Evolutionary conservation across 352 stramenopile genomes (phyloP).

Genomic region (Phytophthora pisi): DNA sequence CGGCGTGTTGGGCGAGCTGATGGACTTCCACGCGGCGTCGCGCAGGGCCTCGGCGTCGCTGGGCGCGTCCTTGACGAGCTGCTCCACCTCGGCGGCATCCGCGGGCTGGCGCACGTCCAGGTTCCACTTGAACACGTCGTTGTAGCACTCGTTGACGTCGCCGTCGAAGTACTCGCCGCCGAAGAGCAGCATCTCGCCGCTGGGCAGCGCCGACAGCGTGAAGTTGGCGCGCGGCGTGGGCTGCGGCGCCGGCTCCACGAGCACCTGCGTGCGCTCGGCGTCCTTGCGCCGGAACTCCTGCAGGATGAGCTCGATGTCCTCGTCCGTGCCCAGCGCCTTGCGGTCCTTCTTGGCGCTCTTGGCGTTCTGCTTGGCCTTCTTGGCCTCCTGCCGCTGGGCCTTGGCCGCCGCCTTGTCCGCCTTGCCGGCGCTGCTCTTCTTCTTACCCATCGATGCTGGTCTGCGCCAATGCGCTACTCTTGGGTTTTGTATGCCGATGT

Average conservation of each 20-base stretch:
- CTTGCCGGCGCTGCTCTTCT: constrained; percentile 61
- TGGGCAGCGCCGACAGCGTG: constrained; percentile 71
- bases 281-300: constrained; percentile 85
- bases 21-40: constrained; percentile 83
- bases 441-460: constrained; percentile 60
- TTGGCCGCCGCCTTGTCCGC: constrained; percentile 75
- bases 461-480: neutral
- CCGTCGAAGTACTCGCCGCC: constrained; percentile 98
- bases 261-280: constrained; percentile 68
- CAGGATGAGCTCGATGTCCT: constrained; percentile 85
- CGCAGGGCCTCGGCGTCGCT: constrained; percentile 25
- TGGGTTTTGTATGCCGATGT: neutral
- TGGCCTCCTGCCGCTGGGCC: constrained; percentile 74
- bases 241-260: constrained; percentile 54
- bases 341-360: constrained; percentile 83
- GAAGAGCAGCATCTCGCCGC: constrained; percentile 92
- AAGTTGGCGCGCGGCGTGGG: constrained; percentile 82
- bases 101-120: constrained; percentile 51
- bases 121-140: constrained; percentile 96
- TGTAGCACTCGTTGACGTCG: constrained; percentile 95
- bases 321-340: constrained; percentile 73
- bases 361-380: constrained; percentile 83
- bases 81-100: constrained; percentile 23
- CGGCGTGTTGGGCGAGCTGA: constrained; percentile 89
- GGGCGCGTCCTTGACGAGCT: constrained; percentile 4